Conservation (phyloP, 148 eudicot species). For the Amaranthus hypochondriacus region DNA sequence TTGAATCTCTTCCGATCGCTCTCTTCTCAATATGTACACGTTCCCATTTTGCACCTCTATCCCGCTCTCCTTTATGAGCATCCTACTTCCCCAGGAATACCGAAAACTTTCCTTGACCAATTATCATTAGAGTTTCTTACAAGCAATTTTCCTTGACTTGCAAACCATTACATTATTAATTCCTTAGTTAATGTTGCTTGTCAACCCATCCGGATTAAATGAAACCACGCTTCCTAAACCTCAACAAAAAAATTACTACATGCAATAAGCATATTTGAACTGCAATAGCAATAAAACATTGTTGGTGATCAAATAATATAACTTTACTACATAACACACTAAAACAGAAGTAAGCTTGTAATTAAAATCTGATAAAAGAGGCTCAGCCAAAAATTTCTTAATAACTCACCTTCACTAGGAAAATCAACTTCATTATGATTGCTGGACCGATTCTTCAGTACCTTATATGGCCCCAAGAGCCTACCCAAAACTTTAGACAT, state of each 20-base stretch:
- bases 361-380: no score
- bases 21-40: no score
- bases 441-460: slow-evolving; percentile 30
- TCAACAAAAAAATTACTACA: no score
- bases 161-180: not conserved
- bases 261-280: no score
- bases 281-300: not conserved
- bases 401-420: slow-evolving; percentile 5
- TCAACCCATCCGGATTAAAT: not conserved
- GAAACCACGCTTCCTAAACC: not conserved
- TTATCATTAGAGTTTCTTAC: not conserved
- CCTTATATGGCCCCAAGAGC: slow-evolving; percentile 43
- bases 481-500: slow-evolving; percentile 63
- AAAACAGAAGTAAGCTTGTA: not conserved
- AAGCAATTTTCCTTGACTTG: not conserved
- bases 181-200: not conserved
- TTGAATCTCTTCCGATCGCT: no score
- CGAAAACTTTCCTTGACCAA: not conserved
- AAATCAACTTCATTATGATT: not conserved
- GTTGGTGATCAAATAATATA: not conserved
- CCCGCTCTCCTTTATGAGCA: no score
- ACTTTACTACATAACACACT: not conserved
- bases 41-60: no score
- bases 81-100: no score
- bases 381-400: not conserved